These are phyloP conservation scores for Candida orba DNA, from an alignment of 805 yeast genomes.

Conservation along the genomic window DNA sequence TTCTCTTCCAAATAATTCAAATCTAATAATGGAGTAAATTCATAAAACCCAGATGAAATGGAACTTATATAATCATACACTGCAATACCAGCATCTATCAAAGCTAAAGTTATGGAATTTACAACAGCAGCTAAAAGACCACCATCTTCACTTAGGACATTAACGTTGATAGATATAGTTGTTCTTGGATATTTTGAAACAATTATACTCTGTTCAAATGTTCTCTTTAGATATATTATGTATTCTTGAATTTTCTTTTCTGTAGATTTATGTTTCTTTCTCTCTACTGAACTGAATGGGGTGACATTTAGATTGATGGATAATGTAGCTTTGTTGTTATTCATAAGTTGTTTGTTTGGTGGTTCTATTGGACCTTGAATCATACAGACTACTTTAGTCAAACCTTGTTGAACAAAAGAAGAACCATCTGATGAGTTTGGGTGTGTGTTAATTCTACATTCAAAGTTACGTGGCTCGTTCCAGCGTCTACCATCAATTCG, in stretches of 20 bases:
- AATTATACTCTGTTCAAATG: slow-evolving; percentile 69
- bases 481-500: slow-evolving; percentile 91
- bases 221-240: slow-evolving; percentile 56
- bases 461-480: slow-evolving; percentile 83
- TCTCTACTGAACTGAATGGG: slow-evolving; percentile 70
- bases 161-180: slow-evolving; percentile 62
- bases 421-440: slow-evolving; percentile 89
- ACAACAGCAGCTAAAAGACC: slow-evolving; percentile 73
- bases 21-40: slow-evolving; percentile 73
- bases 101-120: slow-evolving; percentile 82
- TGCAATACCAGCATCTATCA: slow-evolving; percentile 92
- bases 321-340: slow-evolving; percentile 47
- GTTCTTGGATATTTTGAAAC: slow-evolving; percentile 77
- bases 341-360: slow-evolving; percentile 41
- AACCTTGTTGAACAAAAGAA: slow-evolving; percentile 86
- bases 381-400: slow-evolving; percentile 77
- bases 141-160: slow-evolving; percentile 86
- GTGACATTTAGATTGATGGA: slow-evolving; percentile 65
- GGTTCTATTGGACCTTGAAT: slow-evolving; percentile 93
- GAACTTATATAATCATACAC: slow-evolving; percentile 87
- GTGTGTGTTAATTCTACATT: slow-evolving; percentile 80
- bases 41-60: slow-evolving; percentile 72
- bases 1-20: slow-evolving; percentile 75
- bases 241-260: slow-evolving; percentile 69
- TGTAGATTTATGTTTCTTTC: slow-evolving; percentile 60